Evolutionary conservation across 1,284 basidiomycete species (phyloP).

Genomic region (Tremellales sp.): DNA sequence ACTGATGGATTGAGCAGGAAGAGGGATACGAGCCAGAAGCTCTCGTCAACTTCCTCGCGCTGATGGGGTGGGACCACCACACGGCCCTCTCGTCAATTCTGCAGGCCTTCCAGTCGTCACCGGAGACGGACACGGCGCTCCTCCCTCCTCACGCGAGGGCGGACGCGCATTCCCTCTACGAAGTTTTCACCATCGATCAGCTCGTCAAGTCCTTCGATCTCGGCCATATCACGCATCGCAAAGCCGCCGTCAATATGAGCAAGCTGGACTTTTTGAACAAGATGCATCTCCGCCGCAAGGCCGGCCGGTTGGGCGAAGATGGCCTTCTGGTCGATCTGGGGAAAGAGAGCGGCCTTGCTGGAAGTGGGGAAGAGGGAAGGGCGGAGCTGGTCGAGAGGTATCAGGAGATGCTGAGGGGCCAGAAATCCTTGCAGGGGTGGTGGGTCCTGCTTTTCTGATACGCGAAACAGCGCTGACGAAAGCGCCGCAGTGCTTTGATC

Average conservation of each 20-base stretch:
- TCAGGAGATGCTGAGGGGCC: slow-evolving; percentile 33
- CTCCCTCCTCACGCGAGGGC: slow-evolving; percentile 39
- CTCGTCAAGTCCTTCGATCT: slow-evolving; percentile 41
- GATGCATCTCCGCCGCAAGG: slow-evolving; percentile 42
- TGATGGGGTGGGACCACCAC: slow-evolving; percentile 83
- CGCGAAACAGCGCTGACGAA: neutral
- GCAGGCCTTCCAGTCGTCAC: slow-evolving; percentile 1
- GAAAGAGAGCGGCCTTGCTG: slow-evolving; percentile 13
- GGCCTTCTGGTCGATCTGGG: slow-evolving; percentile 41
- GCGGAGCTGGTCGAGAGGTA: slow-evolving; percentile 31
- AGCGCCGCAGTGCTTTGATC: slow-evolving; percentile 25
- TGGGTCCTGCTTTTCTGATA: slow-evolving; percentile 12
- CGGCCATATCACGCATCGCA: slow-evolving; percentile 35
- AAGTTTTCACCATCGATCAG: slow-evolving; percentile 41
- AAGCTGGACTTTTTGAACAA: slow-evolving; percentile 49
- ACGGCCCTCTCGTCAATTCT: slow-evolving; percentile 13
- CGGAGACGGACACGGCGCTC: slow-evolving; percentile 8
- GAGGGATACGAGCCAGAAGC: slow-evolving; percentile 86
- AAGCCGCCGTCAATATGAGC: slow-evolving; percentile 38
- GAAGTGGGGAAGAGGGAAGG: slow-evolving; percentile 12
- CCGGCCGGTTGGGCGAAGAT: slow-evolving; percentile 32
- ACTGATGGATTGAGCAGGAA: slow-evolving; percentile 29
- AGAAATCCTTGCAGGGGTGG: slow-evolving; percentile 29
- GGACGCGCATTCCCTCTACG: slow-evolving; percentile 37
- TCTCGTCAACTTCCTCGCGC: slow-evolving; percentile 85